A percentile compares a stretch with the other conserved stretches of the same genome.
Conservation (phyloP, 2,329 filamentous ascomycete species). For the Fusarium kyushuense region DNA sequence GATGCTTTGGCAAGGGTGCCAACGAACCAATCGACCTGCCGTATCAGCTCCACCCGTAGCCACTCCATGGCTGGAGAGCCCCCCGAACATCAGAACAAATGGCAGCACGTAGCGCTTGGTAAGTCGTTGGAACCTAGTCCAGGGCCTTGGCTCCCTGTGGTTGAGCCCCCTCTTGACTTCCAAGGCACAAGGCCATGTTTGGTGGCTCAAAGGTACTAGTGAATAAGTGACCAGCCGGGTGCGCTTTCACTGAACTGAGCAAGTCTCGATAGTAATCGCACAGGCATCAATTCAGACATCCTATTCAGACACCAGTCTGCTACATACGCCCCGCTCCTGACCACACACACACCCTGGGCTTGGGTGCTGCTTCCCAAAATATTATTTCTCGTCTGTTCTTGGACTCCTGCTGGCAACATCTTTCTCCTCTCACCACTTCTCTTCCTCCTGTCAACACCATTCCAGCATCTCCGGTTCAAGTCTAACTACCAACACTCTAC, state of each 20-base stretch:
- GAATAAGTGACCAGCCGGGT: slow-evolving; percentile 24
- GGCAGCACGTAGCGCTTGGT: slow-evolving; percentile 36
- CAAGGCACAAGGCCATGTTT: slow-evolving; percentile 37
- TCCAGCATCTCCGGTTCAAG: slow-evolving; percentile 28
- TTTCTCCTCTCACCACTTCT: slow-evolving; percentile 45
- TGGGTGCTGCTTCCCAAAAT: slow-evolving; percentile 54
- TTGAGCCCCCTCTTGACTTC: slow-evolving; percentile 38
- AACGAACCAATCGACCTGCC: slow-evolving; percentile 36
- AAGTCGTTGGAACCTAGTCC: slow-evolving; percentile 47
- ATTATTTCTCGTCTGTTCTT: slow-evolving; percentile 55
- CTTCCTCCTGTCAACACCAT: slow-evolving; percentile 34
- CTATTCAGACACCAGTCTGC: slow-evolving; percentile 33
- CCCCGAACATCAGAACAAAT: slow-evolving; percentile 27
- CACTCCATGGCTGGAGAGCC: slow-evolving; percentile 38
- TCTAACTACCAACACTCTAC: slow-evolving; percentile 41
- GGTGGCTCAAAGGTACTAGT: slow-evolving; percentile 34
- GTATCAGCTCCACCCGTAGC: slow-evolving; percentile 39
- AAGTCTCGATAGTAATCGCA: slow-evolving; percentile 48
- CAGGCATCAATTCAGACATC: slow-evolving; percentile 49
- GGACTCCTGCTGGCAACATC: slow-evolving; percentile 43
- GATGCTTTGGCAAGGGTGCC: slow-evolving; percentile 42
- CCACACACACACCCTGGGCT: slow-evolving; percentile 48
- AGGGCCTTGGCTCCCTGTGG: slow-evolving; percentile 44
- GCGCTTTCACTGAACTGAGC: slow-evolving; percentile 32
- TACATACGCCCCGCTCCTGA: slow-evolving; percentile 46